These are phyloP conservation scores for Coniochaeta prunicola DNA, from an alignment of 2,329 filamentous ascomycete genomes.

Conservation along the genomic window DNA sequence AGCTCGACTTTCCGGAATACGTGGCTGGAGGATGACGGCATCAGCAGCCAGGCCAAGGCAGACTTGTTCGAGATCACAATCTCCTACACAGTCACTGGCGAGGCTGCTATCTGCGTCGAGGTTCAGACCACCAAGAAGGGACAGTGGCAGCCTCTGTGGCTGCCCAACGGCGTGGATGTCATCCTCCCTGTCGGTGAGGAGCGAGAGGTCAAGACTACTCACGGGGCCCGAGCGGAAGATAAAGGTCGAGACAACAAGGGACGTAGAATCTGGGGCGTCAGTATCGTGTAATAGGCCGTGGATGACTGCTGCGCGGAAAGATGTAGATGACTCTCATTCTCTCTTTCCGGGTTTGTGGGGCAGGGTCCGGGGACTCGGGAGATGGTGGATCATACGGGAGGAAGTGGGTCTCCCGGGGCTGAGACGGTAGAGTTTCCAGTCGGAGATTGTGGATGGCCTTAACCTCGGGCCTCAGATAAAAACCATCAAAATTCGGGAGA, in stretches of 20 bases:
- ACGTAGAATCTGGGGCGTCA: slow-evolving; percentile 9
- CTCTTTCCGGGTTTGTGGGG: neutral
- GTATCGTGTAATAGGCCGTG: neutral
- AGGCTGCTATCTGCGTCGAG: slow-evolving; percentile 11
- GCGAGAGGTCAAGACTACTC: slow-evolving; percentile 12
- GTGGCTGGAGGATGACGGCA: slow-evolving; percentile 25
- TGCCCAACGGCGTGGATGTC: slow-evolving; percentile 16
- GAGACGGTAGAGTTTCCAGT: neutral
- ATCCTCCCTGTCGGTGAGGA: slow-evolving; percentile 24
- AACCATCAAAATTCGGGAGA: no score
- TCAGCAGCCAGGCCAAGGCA: slow-evolving; percentile 16
- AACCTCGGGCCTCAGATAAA: no score
- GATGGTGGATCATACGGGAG: neutral
- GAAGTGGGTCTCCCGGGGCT: neutral
- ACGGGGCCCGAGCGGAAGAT: slow-evolving; percentile 3
- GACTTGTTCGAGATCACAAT: slow-evolving; percentile 14
- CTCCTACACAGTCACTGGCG: slow-evolving; percentile 12
- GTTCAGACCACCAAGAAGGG: slow-evolving; percentile 11
- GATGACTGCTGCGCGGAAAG: neutral
- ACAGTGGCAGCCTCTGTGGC: slow-evolving; percentile 20
- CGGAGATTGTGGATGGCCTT: no score
- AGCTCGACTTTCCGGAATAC: slow-evolving; percentile 12
- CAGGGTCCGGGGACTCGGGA: neutral
- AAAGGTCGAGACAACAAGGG: slow-evolving; percentile 10
- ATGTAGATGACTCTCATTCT: neutral